Evolutionary conservation across 1,139 yeast species (phyloP), one percentile per base, ranked within the genome.

Genomic region (Sugiyamaella pinicola): DNA sequence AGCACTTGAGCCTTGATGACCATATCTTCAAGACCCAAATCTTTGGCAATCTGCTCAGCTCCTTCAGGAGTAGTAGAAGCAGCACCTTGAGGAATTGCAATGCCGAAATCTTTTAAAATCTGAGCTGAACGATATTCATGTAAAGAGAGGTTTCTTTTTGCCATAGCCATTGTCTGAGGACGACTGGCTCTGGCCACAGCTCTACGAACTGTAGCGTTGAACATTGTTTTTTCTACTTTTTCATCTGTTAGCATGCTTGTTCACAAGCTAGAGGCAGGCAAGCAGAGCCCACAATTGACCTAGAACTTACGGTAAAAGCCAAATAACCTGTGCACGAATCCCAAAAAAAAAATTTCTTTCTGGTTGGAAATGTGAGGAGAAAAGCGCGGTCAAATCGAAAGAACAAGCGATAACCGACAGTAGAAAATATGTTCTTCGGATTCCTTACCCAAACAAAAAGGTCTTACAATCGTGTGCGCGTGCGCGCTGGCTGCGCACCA

Each of bases 1-100:
- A 95, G 81, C 51, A 96, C 98, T 78, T 93, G 99, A 56, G 99
- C 99, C 80, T 93, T 93, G 73, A 93, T 82, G 61, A 93, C 98
- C 76, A 93, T 78, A 64, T 89, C 96, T 65, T 83, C 83, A 61
- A 87, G 78, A 63, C 84, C 74, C 67, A 74, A 67, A 64, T 78
- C 71, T 71, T 81, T 77, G 62, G 98, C 98, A 55, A 85, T 84
- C 55, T 84, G 79, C 69, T 72, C 88, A 48, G 99, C 98, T 61
- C 87, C 96, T 66, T 85, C 86, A 49, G 96, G 84, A 54, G 96
- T 87, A 65, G 85, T 81, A 60, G 99, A 96, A 57, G 96, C 95
- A 61, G 78, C 83, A 68, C 99, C 99, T 57, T 77, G 78, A 58
- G 99, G 99, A 51, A 90, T 91, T 61, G 91, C 91, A 49, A 93